phyloP scores from a whole-genome alignment of 1,284 basidiomycete species.

The Waitea zeae region DNA sequence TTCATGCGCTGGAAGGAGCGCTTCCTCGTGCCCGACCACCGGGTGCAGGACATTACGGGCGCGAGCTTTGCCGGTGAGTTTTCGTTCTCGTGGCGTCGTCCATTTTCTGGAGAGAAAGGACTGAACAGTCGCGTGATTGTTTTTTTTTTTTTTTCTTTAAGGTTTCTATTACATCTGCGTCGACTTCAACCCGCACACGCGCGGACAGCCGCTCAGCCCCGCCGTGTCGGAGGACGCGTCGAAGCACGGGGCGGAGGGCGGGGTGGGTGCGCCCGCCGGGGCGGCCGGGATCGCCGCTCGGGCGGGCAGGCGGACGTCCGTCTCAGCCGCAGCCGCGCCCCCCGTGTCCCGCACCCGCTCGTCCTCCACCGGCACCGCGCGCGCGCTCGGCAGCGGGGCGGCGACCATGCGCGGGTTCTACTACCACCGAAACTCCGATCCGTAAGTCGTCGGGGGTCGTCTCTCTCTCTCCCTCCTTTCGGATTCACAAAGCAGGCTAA shows the following conservation, averaged over 20 bases:
- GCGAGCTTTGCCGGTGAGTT: conserved; percentile 83
- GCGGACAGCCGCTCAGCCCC: conserved; percentile 18
- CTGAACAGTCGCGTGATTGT: conserved; percentile 4
- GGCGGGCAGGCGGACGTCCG: conserved; percentile 12
- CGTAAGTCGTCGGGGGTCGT: conserved; percentile 28
- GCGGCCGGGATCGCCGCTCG: conserved; percentile 9
- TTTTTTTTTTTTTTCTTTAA: conserved; percentile 11
- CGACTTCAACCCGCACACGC: conserved; percentile 44
- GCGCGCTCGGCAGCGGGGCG: conserved; percentile 13
- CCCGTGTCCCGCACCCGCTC: conserved; percentile 5
- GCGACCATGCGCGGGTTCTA: conserved; percentile 84
- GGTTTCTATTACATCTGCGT: conserved; percentile 83
- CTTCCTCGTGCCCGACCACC: conserved; percentile 88
- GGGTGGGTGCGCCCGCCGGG: conserved; percentile 3
- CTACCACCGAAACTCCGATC: conserved; percentile 83
- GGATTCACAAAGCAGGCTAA: conserved; percentile 1
- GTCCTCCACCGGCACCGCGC: conserved; percentile 8
- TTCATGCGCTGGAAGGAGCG: conserved; percentile 98
- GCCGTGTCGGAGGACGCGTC: conserved; percentile 5
- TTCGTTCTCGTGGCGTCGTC: conserved; percentile 4
- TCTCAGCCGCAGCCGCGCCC: conserved; percentile 8
- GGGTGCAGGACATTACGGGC: conserved; percentile 86
- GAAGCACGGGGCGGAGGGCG: conserved; percentile 6
- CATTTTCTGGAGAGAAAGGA: not conserved
- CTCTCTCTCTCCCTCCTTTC: not conserved